Conservation (phyloP, 208 protist genomes). For the Jaenimonas drosophilae region DNA sequence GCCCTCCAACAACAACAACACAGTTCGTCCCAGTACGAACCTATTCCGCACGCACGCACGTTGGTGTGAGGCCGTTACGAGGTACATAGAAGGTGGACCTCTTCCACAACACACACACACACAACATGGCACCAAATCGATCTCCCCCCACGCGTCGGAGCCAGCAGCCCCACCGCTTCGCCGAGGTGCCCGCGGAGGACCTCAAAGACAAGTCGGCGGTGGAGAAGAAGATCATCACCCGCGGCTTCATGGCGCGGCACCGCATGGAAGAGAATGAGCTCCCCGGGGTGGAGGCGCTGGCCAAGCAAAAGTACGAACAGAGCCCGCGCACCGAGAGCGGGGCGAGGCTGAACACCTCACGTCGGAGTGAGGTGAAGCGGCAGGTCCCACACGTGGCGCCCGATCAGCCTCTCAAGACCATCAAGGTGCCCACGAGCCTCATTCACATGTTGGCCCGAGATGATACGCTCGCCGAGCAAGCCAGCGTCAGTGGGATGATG, state of each 20-base stretch:
- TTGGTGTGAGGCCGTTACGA: background rate
- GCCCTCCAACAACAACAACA: too few species aligned
- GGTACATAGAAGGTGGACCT: background rate
- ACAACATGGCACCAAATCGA: background rate
- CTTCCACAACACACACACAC: background rate
- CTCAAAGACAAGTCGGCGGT: slow-evolving; percentile 27
- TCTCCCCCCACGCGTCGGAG: background rate
- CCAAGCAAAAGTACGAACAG: slow-evolving; percentile 25
- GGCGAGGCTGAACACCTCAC: background rate
- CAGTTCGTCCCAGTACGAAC: too few species aligned
- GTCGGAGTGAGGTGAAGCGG: background rate
- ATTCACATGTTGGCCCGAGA: background rate
- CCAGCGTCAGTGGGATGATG: background rate
- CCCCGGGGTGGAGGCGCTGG: slow-evolving; percentile 32
- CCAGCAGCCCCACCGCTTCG: background rate
- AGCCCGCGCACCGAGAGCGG: background rate
- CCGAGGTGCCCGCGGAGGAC: slow-evolving; percentile 43
- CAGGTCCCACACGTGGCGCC: background rate
- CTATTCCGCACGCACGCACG: background rate
- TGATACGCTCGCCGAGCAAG: background rate
- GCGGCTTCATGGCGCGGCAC: slow-evolving; percentile 37
- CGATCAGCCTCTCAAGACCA: background rate
- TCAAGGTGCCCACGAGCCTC: slow-evolving; percentile 9
- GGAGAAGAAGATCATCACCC: slow-evolving; percentile 22
- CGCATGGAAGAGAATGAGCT: slow-evolving; percentile 75